Base-by-base conservation (phyloP, 345 rosid genomes). In the Syzygium oleosum region DNA sequence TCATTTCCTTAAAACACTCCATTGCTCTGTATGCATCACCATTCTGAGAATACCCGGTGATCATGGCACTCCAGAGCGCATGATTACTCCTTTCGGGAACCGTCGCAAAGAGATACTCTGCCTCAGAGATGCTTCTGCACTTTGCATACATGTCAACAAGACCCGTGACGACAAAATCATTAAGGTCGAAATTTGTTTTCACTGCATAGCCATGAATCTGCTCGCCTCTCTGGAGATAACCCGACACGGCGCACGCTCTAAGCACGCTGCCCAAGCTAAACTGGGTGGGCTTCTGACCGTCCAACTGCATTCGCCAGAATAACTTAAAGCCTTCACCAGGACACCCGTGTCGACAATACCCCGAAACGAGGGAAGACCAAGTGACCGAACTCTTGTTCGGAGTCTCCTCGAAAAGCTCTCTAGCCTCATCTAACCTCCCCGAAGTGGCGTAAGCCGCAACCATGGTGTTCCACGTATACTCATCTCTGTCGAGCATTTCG, bases 31-130 rank as follows among this genome's bases (percentile, higher is more conserved):
- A 90, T 31, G 93, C 92, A 55, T 91, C 91, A 4, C 95, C 96
- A 87, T 93, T 94, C 86, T 90, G 91, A 65, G 95, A 91, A 90
- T 95, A 97, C 1, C 96, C 99, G 5, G 97, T 91, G 84, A 97
- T 91, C 98, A 97, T 96, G 12, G 98, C 96, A 41, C 98, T 95
- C 99, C 99, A 96, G 9, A 95, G 91, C 12, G 95, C 99, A 85
- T 91, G 93, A 88, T 91, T 94, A 88, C 88, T 93, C 52, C 43
- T 73, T 83, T 91, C 90, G 21, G 87, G 85, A 90, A 93, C 92
- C 27, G 58, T 91, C 65, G 7, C 46, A 78, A 97, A 97, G 59
- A 97, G 90, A 87, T 12, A 88, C 77, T 94, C 99, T 80, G 99
- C 99, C 90, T 94, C 97, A 65, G 46, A 86, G 85, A 97, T 90